These are phyloP conservation scores for Boletus rubropictus DNA, from an alignment of 768 basidiomycete genomes.

Conservation along the genomic window DNA sequence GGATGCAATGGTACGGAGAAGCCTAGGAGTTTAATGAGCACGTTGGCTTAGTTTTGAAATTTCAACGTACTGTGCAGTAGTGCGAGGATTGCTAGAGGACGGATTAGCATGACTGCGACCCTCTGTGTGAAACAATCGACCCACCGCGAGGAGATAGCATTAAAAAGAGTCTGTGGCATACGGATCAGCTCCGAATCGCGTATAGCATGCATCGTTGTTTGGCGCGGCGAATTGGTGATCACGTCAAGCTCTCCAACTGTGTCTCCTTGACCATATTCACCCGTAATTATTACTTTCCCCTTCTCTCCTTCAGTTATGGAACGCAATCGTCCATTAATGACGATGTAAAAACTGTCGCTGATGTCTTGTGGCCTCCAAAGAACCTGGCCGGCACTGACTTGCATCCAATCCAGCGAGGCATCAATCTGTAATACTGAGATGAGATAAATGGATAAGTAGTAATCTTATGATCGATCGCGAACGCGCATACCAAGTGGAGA, in stretches of 20 bases:
- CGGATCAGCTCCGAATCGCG: conserved; percentile 95
- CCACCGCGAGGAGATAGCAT: conserved; percentile 86
- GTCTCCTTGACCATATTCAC: conserved; percentile 96
- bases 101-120: neutral
- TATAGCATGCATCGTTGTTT: conserved; percentile 93
- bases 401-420: conserved; percentile 96
- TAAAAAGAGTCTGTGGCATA: conserved; percentile 96
- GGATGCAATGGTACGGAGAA: conserved; percentile 86
- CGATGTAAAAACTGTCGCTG: conserved; percentile 97
- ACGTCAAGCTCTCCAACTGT: conserved; percentile 97
- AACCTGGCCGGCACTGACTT: conserved; percentile 92
- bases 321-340: conserved; percentile 92
- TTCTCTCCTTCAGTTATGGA: conserved; percentile 77
- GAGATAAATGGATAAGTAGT: conserved; percentile 6
- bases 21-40: conserved; percentile 34
- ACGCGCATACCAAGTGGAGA: conserved; percentile 74
- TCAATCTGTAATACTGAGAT: conserved; percentile 88
- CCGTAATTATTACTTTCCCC: conserved; percentile 75
- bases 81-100: conserved; percentile 64
- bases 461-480: neutral
- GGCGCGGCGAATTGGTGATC: conserved; percentile 82
- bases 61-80: conserved; percentile 66
- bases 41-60: neutral
- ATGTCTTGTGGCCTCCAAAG: conserved; percentile 86
- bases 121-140: conserved; percentile 8